Evolutionary conservation across 2,329 filamentous ascomycete species (phyloP), one percentile per base, ranked within the genome.

Genomic region (Raffaelea ambrosiae): DNA sequence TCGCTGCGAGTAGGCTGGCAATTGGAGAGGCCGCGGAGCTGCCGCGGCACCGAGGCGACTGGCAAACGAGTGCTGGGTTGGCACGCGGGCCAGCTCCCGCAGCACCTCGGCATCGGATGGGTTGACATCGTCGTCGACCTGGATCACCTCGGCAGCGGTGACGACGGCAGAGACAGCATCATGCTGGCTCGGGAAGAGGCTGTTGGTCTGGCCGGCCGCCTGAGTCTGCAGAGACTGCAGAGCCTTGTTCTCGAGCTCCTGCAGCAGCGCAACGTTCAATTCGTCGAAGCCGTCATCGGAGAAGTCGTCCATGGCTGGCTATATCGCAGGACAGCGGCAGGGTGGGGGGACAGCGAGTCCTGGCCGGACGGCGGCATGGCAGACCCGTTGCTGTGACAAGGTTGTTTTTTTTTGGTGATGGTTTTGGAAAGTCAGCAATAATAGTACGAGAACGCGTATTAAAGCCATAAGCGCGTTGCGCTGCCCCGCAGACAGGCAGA

Each of bases 211-310:
- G 45, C 53, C n/a, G n/a, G n/a, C n/a, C 7, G 7, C 51, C 26
- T 45, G 54, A 11, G 59, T 56, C 22, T 59, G 59, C 21, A 62
- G 61, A 16, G 63, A 59, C 39, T 62, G 61, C n/a, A 65, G 53
- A 2, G 65, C 59, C 22, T 63, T 74, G 57, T 76, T 74, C 59
- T 85, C 81, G 52, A 85, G 74, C 59, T 83, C 78, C 55, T 78
- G 70, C 3, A 84, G 66, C 42, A 69, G 69, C 53, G 73, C 72
- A 52, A 73, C 69, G 53, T 79, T 76, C 39, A 84, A 65, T 38
- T 74, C 70, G 60, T 84, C 79, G 55, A 85, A 70, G 51, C 73
- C 79, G 59, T 82, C 80, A 59, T 83, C 81, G 50, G 72, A 77
- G 59, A 80, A 83, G 52, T 78, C 74, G 65, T 81, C 77, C 66